Evolutionary conservation across 257 asterid species (phyloP).

Genomic region (Solanum bulbocastanum): DNA sequence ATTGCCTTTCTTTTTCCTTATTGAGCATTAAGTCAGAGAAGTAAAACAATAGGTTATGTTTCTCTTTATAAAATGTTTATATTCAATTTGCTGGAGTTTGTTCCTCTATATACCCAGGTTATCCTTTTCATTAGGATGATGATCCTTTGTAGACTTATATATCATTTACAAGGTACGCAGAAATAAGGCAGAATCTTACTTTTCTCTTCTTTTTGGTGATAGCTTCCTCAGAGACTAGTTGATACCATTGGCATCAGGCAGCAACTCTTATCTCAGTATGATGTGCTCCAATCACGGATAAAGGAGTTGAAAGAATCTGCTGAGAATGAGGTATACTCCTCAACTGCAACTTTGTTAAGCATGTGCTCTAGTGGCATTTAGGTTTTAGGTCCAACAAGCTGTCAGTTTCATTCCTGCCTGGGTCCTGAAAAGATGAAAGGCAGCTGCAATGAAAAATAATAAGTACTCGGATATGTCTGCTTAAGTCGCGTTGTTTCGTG

Average conservation of each 20-base stretch:
- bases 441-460: neutral
- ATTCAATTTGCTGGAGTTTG: neutral
- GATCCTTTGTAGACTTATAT: neutral
- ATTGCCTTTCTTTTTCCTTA: neutral
- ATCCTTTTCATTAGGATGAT: neutral
- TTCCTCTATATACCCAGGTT: neutral
- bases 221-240: constrained; percentile 82
- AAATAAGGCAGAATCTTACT: neutral
- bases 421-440: neutral
- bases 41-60: neutral
- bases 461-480: neutral
- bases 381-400: neutral
- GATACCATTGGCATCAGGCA: constrained; percentile 65
- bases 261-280: constrained; percentile 83
- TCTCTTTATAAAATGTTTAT: neutral
- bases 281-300: constrained; percentile 82
- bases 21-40: neutral
- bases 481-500: neutral
- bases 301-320: constrained; percentile 72
- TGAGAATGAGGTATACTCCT: constrained; percentile 67
- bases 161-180: neutral
- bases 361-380: constrained; percentile 1
- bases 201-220: constrained; percentile 14
- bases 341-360: neutral
- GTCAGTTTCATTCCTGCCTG: neutral